A percentile compares a stretch with the other conserved stretches of the same genome.
Conservation (phyloP, 2,329 filamentous ascomycete species). For the Arachnopeziza araneosa region DNA sequence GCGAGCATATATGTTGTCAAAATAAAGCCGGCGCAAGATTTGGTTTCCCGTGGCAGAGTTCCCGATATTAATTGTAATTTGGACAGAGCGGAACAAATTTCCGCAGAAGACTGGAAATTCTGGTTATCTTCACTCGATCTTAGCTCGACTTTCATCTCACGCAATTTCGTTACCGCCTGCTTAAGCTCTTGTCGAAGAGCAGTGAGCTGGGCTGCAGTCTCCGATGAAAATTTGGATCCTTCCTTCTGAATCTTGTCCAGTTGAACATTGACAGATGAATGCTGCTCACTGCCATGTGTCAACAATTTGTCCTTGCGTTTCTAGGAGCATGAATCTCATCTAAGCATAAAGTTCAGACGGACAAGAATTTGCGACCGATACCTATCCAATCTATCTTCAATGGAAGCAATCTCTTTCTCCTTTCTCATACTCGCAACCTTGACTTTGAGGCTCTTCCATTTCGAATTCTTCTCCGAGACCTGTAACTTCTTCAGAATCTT, state of each 20-base stretch:
- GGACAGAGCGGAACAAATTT: neutral
- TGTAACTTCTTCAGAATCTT: conserved; percentile 2
- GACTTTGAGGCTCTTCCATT: neutral
- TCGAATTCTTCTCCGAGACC: neutral
- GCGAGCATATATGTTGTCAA: neutral
- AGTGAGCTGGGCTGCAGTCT: neutral
- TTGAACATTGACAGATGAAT: neutral
- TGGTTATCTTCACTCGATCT: neutral
- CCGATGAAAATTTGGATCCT: neutral
- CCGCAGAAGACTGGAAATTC: neutral
- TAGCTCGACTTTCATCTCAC: neutral
- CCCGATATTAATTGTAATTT: neutral
- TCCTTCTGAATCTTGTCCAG: neutral
- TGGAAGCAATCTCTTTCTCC: neutral
- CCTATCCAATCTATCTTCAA: neutral
- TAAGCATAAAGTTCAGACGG: neutral
- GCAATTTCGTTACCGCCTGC: neutral
- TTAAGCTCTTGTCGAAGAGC: neutral
- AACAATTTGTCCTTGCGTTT: neutral
- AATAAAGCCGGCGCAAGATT: neutral
- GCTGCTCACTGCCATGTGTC: neutral
- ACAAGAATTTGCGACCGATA: neutral
- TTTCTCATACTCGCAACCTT: neutral
- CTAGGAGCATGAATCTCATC: neutral
- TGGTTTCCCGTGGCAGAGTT: neutral